Conservation (phyloP, 805 yeast genomes). For the Martiniozyma abietophila region DNA sequence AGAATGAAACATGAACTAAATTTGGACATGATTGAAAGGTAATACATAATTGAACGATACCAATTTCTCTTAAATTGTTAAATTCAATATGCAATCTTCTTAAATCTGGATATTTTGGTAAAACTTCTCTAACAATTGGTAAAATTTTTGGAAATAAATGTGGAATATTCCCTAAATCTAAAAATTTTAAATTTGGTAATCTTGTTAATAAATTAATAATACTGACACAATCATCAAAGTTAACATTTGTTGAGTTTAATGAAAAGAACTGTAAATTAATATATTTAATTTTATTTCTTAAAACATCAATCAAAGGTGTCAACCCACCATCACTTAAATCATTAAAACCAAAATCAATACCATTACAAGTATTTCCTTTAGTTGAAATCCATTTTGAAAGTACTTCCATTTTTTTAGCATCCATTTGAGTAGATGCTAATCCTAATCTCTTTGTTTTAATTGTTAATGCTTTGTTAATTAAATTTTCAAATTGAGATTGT, state of each 20-base stretch:
- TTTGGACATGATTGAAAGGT: slow-evolving; percentile 39
- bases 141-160: slow-evolving; percentile 42
- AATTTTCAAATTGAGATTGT: slow-evolving; percentile 31
- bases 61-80: slow-evolving; percentile 37
- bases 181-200: slow-evolving; percentile 35
- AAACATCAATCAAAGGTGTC: slow-evolving; percentile 35
- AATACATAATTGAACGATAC: slow-evolving; percentile 39
- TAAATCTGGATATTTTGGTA: slow-evolving; percentile 37
- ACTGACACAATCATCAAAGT: slow-evolving; percentile 30
- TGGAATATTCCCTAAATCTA: slow-evolving; percentile 46
- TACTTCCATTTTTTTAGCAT: slow-evolving; percentile 30
- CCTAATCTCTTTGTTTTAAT: slow-evolving; percentile 42
- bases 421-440: slow-evolving; percentile 42
- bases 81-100: slow-evolving; percentile 47
- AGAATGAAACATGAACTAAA: slow-evolving; percentile 42
- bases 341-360: slow-evolving; percentile 48
- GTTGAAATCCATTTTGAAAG: slow-evolving; percentile 40
- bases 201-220: slow-evolving; percentile 30
- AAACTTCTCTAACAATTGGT: slow-evolving; percentile 32
- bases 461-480: slow-evolving; percentile 34
- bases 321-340: slow-evolving; percentile 40
- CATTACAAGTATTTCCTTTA: slow-evolving; percentile 37
- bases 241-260: slow-evolving; percentile 40
- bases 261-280: slow-evolving; percentile 40
- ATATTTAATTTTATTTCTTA: slow-evolving; percentile 20